A percentile compares a stretch with the other conserved stretches of the same genome.
These are phyloP conservation scores for Harringtonia aguacate DNA, from an alignment of 2,329 filamentous ascomycete genomes.

Conservation along the genomic window DNA sequence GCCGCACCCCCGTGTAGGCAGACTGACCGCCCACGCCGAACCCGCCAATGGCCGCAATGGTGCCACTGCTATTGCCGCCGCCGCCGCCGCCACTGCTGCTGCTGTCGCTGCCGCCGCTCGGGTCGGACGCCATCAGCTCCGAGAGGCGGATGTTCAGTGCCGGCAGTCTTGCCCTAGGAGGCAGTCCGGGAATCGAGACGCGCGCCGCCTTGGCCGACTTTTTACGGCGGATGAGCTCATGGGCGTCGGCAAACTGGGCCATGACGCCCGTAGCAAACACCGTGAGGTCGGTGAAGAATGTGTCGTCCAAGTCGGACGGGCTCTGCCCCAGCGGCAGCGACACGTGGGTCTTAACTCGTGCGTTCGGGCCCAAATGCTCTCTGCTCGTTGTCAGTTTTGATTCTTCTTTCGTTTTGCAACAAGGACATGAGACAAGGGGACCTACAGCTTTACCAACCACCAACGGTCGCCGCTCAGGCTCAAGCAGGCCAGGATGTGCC, in stretches of 20 bases:
- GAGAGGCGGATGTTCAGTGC: constrained; percentile 38
- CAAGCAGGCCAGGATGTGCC: constrained; percentile 62
- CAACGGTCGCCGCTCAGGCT: constrained; percentile 65
- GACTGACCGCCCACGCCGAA: neutral
- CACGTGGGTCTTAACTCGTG: constrained; percentile 11
- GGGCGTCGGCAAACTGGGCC: constrained; percentile 36
- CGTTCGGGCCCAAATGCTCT: constrained; percentile 6
- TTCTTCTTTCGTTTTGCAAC: no score
- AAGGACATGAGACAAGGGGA: constrained; percentile 11
- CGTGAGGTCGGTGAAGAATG: constrained; percentile 42
- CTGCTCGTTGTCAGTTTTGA: neutral
- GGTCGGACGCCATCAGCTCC: constrained; percentile 20
- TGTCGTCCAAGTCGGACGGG: constrained; percentile 32
- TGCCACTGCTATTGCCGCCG: neutral
- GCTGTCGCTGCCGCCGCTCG: constrained; percentile 1
- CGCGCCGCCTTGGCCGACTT: constrained; percentile 27
- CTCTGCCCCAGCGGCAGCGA: constrained; percentile 19
- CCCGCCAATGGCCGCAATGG: neutral
- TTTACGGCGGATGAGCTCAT: constrained; percentile 32
- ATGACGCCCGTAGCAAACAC: constrained; percentile 40
- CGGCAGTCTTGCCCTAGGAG: constrained; percentile 34
- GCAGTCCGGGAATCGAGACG: constrained; percentile 25
- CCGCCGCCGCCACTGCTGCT: neutral
- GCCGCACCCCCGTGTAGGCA: no score
- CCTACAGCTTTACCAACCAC: constrained; percentile 62